Conservation (phyloP, 2,329 filamentous ascomycete species). For the Fusarium sp. region DNA sequence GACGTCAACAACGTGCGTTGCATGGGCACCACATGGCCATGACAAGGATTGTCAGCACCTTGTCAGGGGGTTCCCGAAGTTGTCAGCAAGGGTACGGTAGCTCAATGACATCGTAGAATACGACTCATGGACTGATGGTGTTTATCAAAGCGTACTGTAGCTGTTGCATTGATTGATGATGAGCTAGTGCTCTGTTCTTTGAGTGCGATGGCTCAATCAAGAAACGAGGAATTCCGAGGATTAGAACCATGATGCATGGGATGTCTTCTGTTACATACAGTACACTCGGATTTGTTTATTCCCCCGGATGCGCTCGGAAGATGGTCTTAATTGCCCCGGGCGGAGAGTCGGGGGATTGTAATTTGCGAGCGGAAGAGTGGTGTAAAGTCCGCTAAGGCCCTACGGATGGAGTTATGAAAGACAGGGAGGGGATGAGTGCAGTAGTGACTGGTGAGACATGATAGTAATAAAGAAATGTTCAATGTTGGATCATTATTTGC, state of each 20-base stretch:
- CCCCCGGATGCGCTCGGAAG: conserved; percentile 12
- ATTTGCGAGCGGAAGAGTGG: conserved; percentile 3
- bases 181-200: no score
- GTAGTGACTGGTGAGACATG: not conserved
- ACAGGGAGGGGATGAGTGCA: not conserved
- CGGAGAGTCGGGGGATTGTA: conserved; percentile 9
- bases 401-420: not conserved
- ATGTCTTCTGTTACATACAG: conserved; percentile 9
- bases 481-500: no score
- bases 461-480: no score
- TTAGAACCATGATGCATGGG: not conserved
- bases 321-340: not conserved
- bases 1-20: conserved; percentile 3
- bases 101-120: not conserved
- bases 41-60: conserved; percentile 28
- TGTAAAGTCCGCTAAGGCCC: conserved; percentile 28
- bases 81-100: conserved; percentile 1
- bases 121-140: not conserved
- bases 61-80: conserved; percentile 7
- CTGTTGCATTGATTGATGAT: not conserved
- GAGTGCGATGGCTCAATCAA: not conserved
- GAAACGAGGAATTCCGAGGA: not conserved
- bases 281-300: conserved; percentile 16
- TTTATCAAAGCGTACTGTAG: not conserved
- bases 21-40: conserved; percentile 36